Conservation (phyloP, 257 asterid genomes). For the Salvia rosmarinus region DNA sequence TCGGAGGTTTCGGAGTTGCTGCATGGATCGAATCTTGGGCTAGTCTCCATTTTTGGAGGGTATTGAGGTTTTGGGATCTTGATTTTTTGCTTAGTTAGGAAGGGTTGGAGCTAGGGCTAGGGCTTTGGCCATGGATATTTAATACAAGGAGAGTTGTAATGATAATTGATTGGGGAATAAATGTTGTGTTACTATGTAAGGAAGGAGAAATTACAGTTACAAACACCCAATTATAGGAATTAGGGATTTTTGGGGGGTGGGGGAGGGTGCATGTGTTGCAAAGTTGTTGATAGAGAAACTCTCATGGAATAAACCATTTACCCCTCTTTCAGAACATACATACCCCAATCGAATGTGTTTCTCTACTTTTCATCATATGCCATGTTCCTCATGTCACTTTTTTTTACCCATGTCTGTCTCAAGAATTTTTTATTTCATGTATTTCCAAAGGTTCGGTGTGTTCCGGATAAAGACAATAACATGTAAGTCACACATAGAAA, state of each 20-base stretch:
- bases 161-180: conserved; percentile 46
- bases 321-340: conserved; percentile 36
- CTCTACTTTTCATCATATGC: conserved; percentile 34
- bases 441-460: too few relatives aligned
- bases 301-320: conserved; percentile 35
- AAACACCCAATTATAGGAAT: conserved; percentile 45
- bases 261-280: conserved; percentile 22
- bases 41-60: conserved; percentile 47
- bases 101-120: conserved; percentile 14
- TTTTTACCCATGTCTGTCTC: conserved; percentile 29
- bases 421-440: conserved; percentile 21
- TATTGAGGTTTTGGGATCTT: conserved; percentile 6
- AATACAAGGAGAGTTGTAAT: conserved; percentile 38
- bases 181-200: conserved; percentile 55
- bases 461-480: too few relatives aligned
- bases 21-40: conserved; percentile 32
- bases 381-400: conserved; percentile 26
- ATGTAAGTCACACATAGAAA: too few relatives aligned
- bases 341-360: conserved; percentile 38
- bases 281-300: conserved; percentile 41
- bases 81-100: conserved; percentile 5
- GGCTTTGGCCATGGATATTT: conserved; percentile 34
- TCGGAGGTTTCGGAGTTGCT: conserved; percentile 30
- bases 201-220: conserved; percentile 59
- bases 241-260: conserved; percentile 17